A percentile compares a stretch with the other conserved stretches of the same genome.
Evolutionary conservation across 1,139 yeast species (phyloP).

Genomic region (Hyphopichia wangnamkhiaoensis): DNA sequence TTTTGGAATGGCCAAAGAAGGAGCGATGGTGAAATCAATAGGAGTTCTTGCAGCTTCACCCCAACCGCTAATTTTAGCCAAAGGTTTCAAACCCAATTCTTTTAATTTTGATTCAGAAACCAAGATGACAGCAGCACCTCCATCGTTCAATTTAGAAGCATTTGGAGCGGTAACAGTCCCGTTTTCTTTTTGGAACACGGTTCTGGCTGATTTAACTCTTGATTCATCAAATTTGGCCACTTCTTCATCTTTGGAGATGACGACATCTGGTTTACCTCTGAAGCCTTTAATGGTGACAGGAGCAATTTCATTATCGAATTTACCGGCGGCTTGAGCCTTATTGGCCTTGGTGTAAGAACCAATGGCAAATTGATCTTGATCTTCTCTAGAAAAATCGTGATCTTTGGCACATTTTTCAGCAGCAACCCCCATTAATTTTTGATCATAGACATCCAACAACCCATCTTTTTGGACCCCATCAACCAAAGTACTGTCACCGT

Average conservation of each 20-base stretch:
- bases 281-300: conserved; percentile 86
- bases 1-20: conserved; percentile 91
- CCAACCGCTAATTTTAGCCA: conserved; percentile 90
- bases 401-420: conserved; percentile 94
- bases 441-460: conserved; percentile 83
- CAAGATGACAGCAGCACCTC: conserved; percentile 91
- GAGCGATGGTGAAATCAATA: conserved; percentile 92
- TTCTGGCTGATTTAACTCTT: conserved; percentile 77
- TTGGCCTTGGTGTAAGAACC: conserved; percentile 76
- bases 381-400: conserved; percentile 61
- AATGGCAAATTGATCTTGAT: conserved; percentile 72
- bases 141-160: conserved; percentile 94
- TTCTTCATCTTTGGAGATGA: conserved; percentile 74
- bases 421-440: conserved; percentile 89
- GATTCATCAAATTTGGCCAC: conserved; percentile 70
- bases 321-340: conserved; percentile 74
- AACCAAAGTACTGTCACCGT: conserved; percentile 73
- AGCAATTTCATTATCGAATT: conserved; percentile 76
- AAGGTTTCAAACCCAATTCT: conserved; percentile 83
- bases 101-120: conserved; percentile 80
- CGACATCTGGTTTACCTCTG: conserved; percentile 89
- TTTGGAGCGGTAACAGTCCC: conserved; percentile 98
- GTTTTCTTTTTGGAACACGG: conserved; percentile 87
- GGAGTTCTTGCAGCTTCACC: conserved; percentile 98
- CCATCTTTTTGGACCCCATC: conserved; percentile 95